Percentiles rank a stretch among this genome's conserved stretches.
Conservation (phyloP, 768 basidiomycete genomes). For the Postia placenta region DNA sequence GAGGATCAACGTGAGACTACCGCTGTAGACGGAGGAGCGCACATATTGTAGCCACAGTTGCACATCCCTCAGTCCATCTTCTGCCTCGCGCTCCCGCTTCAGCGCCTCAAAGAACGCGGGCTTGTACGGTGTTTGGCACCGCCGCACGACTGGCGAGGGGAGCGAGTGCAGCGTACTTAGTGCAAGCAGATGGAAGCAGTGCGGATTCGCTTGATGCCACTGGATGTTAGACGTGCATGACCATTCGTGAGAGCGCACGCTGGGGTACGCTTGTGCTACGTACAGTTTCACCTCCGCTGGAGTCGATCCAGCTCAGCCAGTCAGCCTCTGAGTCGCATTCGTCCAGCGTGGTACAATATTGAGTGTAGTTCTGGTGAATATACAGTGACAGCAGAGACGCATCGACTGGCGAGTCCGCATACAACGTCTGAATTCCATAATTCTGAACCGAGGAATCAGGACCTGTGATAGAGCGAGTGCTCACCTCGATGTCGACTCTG, state of each 20-base stretch:
- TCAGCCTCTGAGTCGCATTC: constrained; percentile 67
- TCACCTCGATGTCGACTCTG: constrained; percentile 72
- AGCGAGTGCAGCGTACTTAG: constrained; percentile 84
- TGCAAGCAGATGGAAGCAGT: constrained; percentile 80
- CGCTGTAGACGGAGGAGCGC: constrained; percentile 1
- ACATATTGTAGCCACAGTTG: constrained; percentile 50
- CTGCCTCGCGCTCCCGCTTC: constrained; percentile 50
- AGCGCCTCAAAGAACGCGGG: constrained; percentile 76
- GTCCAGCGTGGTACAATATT: constrained; percentile 75
- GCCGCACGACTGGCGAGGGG: constrained; percentile 78
- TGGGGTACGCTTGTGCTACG: constrained; percentile 14
- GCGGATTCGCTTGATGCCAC: constrained; percentile 69
- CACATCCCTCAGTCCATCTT: constrained; percentile 51
- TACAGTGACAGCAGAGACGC: constrained; percentile 85
- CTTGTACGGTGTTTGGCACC: constrained; percentile 79
- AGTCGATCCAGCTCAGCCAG: constrained; percentile 73
- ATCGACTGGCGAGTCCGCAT: constrained; percentile 86
- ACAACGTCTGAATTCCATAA: constrained; percentile 45
- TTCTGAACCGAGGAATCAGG: too few relatives aligned
- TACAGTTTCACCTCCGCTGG: constrained; percentile 58
- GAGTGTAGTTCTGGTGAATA: constrained; percentile 89
- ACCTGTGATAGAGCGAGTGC: neutral
- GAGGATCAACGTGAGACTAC: neutral
- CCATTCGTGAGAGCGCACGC: neutral
- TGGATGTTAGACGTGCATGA: constrained; percentile 18